These are phyloP conservation scores for Citrus sinensis DNA, from an alignment of 345 rosid species.

Conservation along the genomic window DNA sequence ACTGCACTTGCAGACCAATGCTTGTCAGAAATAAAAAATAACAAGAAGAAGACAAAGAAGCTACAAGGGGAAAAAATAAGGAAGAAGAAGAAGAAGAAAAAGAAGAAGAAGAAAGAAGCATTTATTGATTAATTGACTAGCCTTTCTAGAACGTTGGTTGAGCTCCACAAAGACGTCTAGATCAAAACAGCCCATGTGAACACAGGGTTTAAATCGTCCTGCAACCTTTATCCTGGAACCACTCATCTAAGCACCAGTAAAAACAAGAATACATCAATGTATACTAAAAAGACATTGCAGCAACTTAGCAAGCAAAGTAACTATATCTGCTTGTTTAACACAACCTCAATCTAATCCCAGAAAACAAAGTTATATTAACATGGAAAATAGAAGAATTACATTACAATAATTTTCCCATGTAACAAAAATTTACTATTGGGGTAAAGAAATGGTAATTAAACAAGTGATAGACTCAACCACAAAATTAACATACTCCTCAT, in stretches of 20 bases:
- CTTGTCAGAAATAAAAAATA: conserved; percentile 17
- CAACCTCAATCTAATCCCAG: neutral
- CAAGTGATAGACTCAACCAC: neutral
- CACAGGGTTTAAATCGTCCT: conserved; percentile 93
- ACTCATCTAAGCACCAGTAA: conserved; percentile 57
- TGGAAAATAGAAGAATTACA: neutral
- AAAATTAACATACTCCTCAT: neutral
- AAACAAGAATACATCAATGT: conserved; percentile 11
- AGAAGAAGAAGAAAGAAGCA: neutral
- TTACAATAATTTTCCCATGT: neutral
- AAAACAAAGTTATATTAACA: neutral
- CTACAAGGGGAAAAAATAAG: neutral
- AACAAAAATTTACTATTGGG: neutral
- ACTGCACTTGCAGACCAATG: conserved; percentile 49
- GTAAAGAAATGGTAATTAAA: neutral
- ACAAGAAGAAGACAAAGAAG: neutral
- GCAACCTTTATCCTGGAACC: conserved; percentile 97
- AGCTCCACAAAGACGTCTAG: conserved; percentile 93
- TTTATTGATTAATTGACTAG: conserved; percentile 27
- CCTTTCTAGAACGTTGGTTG: conserved; percentile 98
- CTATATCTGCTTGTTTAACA: neutral
- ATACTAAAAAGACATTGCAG: neutral
- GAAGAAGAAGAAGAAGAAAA: neutral
- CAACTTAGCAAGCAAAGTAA: neutral
- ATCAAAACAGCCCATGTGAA: conserved; percentile 97